Conservation (phyloP, 176 grass and related monocot genomes). For the Avena atlantica region DNA sequence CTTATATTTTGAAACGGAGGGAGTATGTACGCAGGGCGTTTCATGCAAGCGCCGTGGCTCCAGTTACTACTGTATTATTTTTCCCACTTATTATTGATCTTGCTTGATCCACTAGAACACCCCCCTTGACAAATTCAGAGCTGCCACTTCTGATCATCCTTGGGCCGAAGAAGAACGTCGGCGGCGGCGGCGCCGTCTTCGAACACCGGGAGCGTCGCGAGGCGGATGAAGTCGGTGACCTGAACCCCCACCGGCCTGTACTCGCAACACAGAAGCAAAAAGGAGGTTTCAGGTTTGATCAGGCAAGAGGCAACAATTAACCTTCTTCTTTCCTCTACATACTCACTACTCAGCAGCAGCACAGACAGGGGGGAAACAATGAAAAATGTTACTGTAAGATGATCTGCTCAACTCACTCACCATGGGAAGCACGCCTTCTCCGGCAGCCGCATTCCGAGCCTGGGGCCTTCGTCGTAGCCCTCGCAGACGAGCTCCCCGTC, state of each 20-base stretch:
- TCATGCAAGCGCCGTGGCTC: neutral
- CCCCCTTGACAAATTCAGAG: conserved; percentile 20
- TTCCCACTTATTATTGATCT: neutral
- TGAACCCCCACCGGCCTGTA: conserved; percentile 44
- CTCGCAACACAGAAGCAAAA: neutral
- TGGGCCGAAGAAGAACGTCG: conserved; percentile 53
- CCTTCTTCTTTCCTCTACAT: neutral
- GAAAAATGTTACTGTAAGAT: neutral
- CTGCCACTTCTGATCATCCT: conserved; percentile 43
- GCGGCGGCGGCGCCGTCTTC: conserved; percentile 55
- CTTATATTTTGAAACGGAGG: no score
- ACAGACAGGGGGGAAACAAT: neutral
- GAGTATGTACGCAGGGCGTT: neutral
- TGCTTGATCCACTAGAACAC: neutral
- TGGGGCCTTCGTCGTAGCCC: conserved; percentile 84
- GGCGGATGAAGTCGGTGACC: conserved; percentile 60
- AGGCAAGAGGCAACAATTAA: no score
- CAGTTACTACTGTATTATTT: conserved; percentile 4
- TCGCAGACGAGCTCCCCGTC: conserved; percentile 85
- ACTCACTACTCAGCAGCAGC: neutral
- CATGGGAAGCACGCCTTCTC: conserved; percentile 65
- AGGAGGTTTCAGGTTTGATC: neutral
- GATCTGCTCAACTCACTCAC: conserved; percentile 11
- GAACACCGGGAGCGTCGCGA: conserved; percentile 51
- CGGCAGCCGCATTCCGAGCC: conserved; percentile 47